A percentile compares a stretch with the other conserved stretches of the same genome.
These are phyloP conservation scores for Trypanosoma rangeli DNA, from an alignment of 208 protist species.

Conservation along the genomic window DNA sequence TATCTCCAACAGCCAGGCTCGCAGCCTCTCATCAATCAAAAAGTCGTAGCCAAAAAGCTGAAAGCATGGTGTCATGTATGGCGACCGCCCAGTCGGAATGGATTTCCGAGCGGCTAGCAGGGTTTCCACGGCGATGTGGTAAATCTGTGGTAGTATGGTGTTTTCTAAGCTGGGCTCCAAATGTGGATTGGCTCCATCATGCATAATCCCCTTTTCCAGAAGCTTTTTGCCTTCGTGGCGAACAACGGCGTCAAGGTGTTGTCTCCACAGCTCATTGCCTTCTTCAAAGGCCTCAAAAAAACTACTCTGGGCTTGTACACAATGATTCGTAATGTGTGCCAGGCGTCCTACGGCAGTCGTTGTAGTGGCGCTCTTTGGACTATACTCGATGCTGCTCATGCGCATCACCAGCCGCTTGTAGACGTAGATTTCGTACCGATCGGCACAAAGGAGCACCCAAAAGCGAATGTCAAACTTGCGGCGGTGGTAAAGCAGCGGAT, in stretches of 20 bases:
- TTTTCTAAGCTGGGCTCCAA: slow-evolving; percentile 39
- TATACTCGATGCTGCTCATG: slow-evolving; percentile 56
- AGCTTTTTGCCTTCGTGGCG: slow-evolving; percentile 63
- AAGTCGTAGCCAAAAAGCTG: slow-evolving; percentile 81
- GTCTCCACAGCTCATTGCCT: slow-evolving; percentile 76
- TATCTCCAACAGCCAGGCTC: slow-evolving; percentile 74
- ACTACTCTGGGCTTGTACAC: slow-evolving; percentile 38
- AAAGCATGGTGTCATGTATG: slow-evolving; percentile 48
- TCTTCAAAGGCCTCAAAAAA: slow-evolving; percentile 46
- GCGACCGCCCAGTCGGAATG: slow-evolving; percentile 42
- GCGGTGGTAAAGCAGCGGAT: slow-evolving; percentile 54
- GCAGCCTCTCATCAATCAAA: slow-evolving; percentile 56
- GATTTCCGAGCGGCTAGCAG: slow-evolving; percentile 43
- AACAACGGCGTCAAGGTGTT: slow-evolving; percentile 77
- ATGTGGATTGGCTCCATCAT: slow-evolving; percentile 28
- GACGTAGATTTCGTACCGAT: slow-evolving; percentile 55
- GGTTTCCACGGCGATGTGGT: slow-evolving; percentile 69
- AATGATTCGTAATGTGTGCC: slow-evolving; percentile 78
- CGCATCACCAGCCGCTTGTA: slow-evolving; percentile 80
- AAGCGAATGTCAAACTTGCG: slow-evolving; percentile 74
- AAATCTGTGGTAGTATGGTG: slow-evolving; percentile 72
- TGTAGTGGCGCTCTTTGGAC: slow-evolving; percentile 27
- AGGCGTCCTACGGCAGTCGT: slow-evolving; percentile 32
- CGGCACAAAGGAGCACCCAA: slow-evolving; percentile 41
- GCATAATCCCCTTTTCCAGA: slow-evolving; percentile 27